These are phyloP conservation scores for Fusarium nanum DNA, from an alignment of 2,329 filamentous ascomycete species.

Conservation along the genomic window DNA sequence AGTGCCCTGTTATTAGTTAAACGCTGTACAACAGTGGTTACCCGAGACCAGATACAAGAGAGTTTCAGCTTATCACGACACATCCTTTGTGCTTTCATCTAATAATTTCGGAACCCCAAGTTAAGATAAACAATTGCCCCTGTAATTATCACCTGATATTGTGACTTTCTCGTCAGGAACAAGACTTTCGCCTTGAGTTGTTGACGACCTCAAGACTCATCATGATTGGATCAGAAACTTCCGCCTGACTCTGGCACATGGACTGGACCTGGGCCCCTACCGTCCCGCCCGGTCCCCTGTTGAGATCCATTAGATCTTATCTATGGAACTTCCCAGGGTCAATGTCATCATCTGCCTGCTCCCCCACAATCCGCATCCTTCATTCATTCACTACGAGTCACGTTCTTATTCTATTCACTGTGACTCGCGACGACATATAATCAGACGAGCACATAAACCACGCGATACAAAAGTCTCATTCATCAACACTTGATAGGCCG, in stretches of 20 bases:
- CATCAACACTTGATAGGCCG: not conserved
- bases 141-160: not conserved
- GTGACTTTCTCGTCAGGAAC: not conserved
- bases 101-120: not conserved
- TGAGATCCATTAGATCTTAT: slow-evolving; percentile 32
- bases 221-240: slow-evolving; percentile 16
- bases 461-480: slow-evolving; percentile 11
- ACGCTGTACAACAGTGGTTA: not conserved
- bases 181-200: not conserved
- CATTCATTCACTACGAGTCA: slow-evolving; percentile 14
- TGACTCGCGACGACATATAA: slow-evolving; percentile 13
- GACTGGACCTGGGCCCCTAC: slow-evolving; percentile 16
- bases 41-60: not conserved
- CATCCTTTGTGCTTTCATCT: not conserved
- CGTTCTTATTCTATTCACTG: not conserved
- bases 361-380: slow-evolving; percentile 21
- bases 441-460: slow-evolving; percentile 13
- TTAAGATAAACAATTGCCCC: not conserved
- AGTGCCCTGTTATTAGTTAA: not conserved
- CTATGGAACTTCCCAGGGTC: slow-evolving; percentile 4
- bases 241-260: slow-evolving; percentile 42
- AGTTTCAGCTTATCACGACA: slow-evolving; percentile 5
- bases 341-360: slow-evolving; percentile 24
- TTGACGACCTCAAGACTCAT: not conserved
- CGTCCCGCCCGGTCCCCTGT: slow-evolving; percentile 16